Evolutionary conservation across 768 basidiomycete species (phyloP).

Genomic region (Cystobasidiopsis lactophilus): DNA sequence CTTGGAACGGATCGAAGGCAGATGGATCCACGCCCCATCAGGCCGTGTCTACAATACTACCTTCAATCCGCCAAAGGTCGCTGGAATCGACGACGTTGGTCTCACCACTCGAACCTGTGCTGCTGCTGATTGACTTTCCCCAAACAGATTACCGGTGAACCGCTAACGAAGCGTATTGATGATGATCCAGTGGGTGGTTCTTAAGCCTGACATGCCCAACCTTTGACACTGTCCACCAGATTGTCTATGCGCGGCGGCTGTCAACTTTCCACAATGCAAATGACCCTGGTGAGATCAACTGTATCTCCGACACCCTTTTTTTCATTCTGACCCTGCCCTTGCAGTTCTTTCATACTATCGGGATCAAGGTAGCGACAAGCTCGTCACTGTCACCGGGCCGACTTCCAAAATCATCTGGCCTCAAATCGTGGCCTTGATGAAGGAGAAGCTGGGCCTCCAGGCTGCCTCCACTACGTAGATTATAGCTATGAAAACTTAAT

Average conservation of each 20-base stretch:
- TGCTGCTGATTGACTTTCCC: too few relatives aligned
- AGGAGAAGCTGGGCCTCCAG: too few relatives aligned
- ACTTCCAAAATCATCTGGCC: slow-evolving; percentile 86
- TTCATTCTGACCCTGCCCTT: too few relatives aligned
- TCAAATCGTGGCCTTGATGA: slow-evolving; percentile 41
- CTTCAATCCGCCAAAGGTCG: slow-evolving; percentile 60
- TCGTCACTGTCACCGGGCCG: slow-evolving; percentile 43
- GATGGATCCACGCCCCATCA: slow-evolving; percentile 63
- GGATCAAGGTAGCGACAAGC: slow-evolving; percentile 24
- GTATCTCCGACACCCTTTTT: too few relatives aligned
- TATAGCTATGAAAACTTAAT: too few relatives aligned
- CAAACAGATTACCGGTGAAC: slow-evolving; percentile 41
- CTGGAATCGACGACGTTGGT: slow-evolving; percentile 50
- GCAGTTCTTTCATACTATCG: slow-evolving; percentile 44
- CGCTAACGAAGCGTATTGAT: slow-evolving; percentile 65
- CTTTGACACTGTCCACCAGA: too few relatives aligned
- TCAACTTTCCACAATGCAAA: too few relatives aligned
- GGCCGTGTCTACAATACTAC: slow-evolving; percentile 69
- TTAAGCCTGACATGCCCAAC: too few relatives aligned
- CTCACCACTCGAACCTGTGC: too few relatives aligned
- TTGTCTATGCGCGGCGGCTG: too few relatives aligned
- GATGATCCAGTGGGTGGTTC: slow-evolving; percentile 41
- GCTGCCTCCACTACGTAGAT: too few relatives aligned
- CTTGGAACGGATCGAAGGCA: slow-evolving; percentile 48
- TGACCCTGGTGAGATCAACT: too few relatives aligned